Evolutionary conservation across 108 stramenopile genomes (phyloP).

Genomic region (Ochromonas danica): DNA sequence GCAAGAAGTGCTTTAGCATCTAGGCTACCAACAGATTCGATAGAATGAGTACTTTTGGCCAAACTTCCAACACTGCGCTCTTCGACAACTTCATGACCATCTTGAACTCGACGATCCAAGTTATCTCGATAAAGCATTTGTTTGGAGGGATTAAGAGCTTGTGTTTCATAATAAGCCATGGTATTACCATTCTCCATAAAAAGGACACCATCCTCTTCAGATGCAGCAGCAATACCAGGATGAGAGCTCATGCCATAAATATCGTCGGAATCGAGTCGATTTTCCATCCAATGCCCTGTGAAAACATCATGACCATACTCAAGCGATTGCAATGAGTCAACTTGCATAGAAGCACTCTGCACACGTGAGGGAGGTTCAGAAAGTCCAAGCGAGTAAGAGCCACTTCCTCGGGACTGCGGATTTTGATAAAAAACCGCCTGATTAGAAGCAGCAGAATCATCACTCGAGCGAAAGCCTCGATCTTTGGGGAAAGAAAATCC

Average conservation of each 20-base stretch:
- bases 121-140: background rate
- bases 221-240: background rate
- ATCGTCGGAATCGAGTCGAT: too few relatives aligned
- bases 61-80: background rate
- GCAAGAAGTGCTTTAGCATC: background rate
- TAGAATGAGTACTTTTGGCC: background rate
- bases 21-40: background rate
- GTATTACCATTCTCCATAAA: background rate
- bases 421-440: too few relatives aligned
- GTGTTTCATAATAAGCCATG: background rate
- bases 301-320: background rate
- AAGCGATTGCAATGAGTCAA: too few relatives aligned
- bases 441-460: too few relatives aligned
- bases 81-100: background rate
- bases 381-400: too few relatives aligned
- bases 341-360: too few relatives aligned
- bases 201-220: background rate
- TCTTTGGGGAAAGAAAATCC: too few relatives aligned
- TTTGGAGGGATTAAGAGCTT: background rate
- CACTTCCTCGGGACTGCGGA: too few relatives aligned
- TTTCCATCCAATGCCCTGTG: slow-evolving; percentile 1
- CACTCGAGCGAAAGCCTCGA: too few relatives aligned
- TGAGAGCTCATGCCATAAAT: too few relatives aligned
- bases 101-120: background rate
- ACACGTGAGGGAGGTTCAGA: too few relatives aligned